Base-by-base conservation (phyloP, 2,329 filamentous ascomycete species). In the Colletotrichum sp. region DNA sequence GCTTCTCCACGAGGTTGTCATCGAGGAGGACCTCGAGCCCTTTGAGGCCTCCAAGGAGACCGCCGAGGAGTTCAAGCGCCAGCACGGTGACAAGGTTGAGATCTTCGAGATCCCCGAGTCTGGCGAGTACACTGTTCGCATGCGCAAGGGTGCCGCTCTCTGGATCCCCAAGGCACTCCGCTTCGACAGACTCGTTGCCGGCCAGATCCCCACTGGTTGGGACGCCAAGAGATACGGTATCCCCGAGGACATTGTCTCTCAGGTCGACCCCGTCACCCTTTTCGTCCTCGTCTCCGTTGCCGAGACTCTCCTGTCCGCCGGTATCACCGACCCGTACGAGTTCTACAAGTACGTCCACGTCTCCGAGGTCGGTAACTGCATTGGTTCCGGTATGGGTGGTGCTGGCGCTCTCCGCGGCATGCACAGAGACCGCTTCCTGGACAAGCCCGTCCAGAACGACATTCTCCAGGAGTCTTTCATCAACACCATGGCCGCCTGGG, bases 331-430 rank as follows among this genome's bases (percentile, higher is more conserved):
- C 83, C 98, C 97, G 25, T 99, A 98, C 83, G 97, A 99, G 87
- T 98, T 99, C 88, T 99, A 99, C 92, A 96, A 98, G 89, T 99
- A 99, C 82, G 96, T 99, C 78, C 97, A 99, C 85, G 93, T 99
- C 77, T 98, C 97, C 9, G 95, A 99, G 84, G 95, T 99, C 68
- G 97, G 97, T 85, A 99, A 99, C 91, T 98, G 96, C 83, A 93
- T 99, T 80, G 97, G 97, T 86, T 99, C 98, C 36, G 97, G 98
- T 90, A 98, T 99, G 89, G 97, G 97, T 91, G 98, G 97, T 87
- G 94, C 96, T 77, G 92, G 92, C 81, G 97, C 97, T 81, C 91
- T 99, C 79, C 94, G 96, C 81, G 96, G 96, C 81, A 99, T 99
- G 96, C 98, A 98, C 90, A 97, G 96, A 86, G 96, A 98, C 85